These are phyloP conservation scores for Lepidium campestre DNA, from an alignment of 441 rosid species.

Conservation along the genomic window DNA sequence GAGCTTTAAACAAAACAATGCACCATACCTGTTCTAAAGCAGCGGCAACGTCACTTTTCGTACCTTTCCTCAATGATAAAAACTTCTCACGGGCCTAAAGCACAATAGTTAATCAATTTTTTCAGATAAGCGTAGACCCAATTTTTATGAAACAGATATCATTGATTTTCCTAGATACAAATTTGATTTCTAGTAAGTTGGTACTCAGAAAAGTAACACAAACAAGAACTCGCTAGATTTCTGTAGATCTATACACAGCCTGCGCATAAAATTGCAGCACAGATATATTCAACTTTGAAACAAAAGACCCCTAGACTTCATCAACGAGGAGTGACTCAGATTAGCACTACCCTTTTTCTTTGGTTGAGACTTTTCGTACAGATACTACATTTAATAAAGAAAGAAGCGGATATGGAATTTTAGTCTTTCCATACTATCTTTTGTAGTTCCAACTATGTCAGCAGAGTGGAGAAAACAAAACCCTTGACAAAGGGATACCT, in stretches of 20 bases:
- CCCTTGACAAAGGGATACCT: constrained; percentile 41
- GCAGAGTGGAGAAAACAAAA: background rate
- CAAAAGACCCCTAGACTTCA: background rate
- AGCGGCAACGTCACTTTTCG: constrained; percentile 68
- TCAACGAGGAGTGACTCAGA: background rate
- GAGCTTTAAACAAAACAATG: background rate
- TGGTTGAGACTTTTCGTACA: background rate
- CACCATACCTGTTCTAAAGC: constrained; percentile 78
- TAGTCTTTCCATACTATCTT: background rate
- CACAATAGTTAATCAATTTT: background rate
- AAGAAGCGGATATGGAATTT: background rate
- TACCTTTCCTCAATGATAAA: constrained; percentile 94
- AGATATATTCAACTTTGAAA: background rate
- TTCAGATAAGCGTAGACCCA: background rate
- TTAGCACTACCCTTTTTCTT: background rate
- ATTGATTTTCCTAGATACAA: background rate
- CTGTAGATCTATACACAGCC: background rate
- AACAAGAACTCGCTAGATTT: background rate
- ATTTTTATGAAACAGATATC: background rate
- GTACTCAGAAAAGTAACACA: background rate
- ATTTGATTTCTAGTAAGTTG: background rate
- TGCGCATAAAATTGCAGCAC: background rate
- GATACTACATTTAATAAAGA: background rate
- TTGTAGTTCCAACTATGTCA: background rate
- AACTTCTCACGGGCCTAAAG: constrained; percentile 95